Conservation (phyloP, 805 yeast genomes). For the Kockiozyma suomiensis region DNA sequence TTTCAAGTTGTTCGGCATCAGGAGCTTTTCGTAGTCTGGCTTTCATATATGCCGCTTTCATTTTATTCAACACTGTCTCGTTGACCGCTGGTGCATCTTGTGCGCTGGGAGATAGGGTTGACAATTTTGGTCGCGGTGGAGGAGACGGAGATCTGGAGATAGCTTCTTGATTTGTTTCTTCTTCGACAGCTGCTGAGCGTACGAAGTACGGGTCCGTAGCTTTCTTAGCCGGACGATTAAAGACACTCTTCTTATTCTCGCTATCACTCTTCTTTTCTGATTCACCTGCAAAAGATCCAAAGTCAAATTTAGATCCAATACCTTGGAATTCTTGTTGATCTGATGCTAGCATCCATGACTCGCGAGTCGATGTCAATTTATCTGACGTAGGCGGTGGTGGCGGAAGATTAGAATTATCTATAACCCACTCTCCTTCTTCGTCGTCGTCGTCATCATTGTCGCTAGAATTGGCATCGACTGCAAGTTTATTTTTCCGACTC, state of each 20-base stretch:
- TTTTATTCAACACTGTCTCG: conserved; percentile 40
- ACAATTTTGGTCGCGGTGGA: background rate
- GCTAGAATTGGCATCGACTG: conserved; percentile 3
- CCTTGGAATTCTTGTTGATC: background rate
- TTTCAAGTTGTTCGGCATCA: conserved; percentile 38
- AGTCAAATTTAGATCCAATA: conserved; percentile 38
- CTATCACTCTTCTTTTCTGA: background rate
- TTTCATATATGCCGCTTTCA: conserved; percentile 43
- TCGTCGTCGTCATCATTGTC: conserved; percentile 5
- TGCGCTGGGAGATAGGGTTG: background rate
- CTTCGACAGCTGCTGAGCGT: conserved; percentile 6
- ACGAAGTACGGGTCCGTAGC: conserved; percentile 25
- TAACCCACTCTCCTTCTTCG: conserved; percentile 12
- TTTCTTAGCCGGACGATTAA: conserved; percentile 15
- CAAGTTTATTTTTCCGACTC: background rate
- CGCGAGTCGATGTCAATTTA: conserved; percentile 3
- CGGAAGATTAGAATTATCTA: background rate
- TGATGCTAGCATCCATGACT: conserved; percentile 24
- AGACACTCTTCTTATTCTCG: conserved; percentile 8
- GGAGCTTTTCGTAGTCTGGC: conserved; percentile 42
- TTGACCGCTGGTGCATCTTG: conserved; percentile 3
- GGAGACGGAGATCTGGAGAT: background rate
- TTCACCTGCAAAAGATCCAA: conserved; percentile 17
- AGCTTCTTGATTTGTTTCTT: background rate
- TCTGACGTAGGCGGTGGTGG: background rate